These are phyloP conservation scores for Phialophora tarda DNA, from an alignment of 2,329 filamentous ascomycete species.

Conservation along the genomic window DNA sequence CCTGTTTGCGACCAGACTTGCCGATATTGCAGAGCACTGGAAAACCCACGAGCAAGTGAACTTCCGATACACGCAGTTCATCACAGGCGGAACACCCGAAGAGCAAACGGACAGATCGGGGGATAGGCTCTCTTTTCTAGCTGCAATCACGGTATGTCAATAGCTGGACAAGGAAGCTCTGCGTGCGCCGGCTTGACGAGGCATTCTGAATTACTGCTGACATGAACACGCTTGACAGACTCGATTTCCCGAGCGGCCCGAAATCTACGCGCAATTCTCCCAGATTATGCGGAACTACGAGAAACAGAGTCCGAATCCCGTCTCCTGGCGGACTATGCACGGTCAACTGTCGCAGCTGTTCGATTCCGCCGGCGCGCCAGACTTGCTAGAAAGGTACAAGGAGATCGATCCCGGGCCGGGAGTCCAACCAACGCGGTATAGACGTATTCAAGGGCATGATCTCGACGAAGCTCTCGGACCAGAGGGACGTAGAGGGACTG, in stretches of 20 bases:
- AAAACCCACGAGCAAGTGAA: conserved; percentile 43
- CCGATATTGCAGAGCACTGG: conserved; percentile 47
- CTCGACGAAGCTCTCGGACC: conserved; percentile 43
- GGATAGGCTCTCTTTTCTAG: background rate
- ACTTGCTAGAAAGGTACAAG: background rate
- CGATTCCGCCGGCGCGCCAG: background rate
- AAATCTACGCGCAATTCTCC: background rate
- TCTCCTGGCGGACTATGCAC: background rate
- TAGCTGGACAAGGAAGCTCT: background rate
- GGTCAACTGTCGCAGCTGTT: background rate
- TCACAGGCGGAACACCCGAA: conserved; percentile 47
- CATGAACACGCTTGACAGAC: background rate
- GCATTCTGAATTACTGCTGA: background rate
- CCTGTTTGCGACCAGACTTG: conserved; percentile 60
- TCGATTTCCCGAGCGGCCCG: background rate
- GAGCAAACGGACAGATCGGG: background rate
- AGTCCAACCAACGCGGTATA: conserved; percentile 41
- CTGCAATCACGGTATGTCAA: background rate
- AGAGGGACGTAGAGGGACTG: conserved; percentile 47
- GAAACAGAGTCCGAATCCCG: background rate
- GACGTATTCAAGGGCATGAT: conserved; percentile 48
- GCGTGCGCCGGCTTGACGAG: background rate
- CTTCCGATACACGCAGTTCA: conserved; percentile 56
- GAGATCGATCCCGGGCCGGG: background rate
- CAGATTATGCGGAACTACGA: background rate